These are phyloP conservation scores for Anthoceros angustus DNA, from an alignment of 225 moss, liverwort and hornwort genomes.

Conservation along the genomic window DNA sequence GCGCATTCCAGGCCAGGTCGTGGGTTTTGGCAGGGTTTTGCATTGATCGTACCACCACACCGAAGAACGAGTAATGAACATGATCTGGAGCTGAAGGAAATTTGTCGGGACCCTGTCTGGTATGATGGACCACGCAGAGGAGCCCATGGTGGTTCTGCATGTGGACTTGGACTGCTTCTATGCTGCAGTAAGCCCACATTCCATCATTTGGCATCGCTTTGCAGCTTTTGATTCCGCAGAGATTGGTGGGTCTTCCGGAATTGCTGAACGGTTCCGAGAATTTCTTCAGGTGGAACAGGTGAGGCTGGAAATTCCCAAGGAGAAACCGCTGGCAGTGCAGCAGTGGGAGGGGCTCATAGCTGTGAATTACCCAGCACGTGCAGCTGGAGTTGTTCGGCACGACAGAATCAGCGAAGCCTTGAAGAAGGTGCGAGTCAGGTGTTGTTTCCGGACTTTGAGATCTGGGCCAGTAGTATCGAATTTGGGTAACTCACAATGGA, in stretches of 20 bases:
- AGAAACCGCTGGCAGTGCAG: conserved; percentile 82
- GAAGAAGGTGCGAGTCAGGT: conserved; percentile 38
- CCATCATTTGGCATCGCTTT: background rate
- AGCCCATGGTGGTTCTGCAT: conserved; percentile 79
- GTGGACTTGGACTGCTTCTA: conserved; percentile 98
- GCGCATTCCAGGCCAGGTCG: no score
- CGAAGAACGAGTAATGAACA: background rate
- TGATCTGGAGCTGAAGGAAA: background rate
- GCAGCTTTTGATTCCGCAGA: background rate
- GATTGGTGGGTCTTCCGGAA: background rate
- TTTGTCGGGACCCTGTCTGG: background rate
- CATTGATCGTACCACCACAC: no score
- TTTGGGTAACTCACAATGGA: background rate
- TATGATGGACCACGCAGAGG: conserved; percentile 46
- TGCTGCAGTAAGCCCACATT: conserved; percentile 40
- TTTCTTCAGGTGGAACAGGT: conserved; percentile 77
- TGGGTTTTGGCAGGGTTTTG: no score
- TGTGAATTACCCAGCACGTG: conserved; percentile 85
- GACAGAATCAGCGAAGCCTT: conserved; percentile 73
- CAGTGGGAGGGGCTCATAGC: conserved; percentile 94
- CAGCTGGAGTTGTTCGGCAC: conserved; percentile 70
- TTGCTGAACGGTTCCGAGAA: background rate
- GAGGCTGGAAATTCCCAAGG: conserved; percentile 67
- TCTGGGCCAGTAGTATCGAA: background rate
- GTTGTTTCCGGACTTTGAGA: background rate